These are phyloP conservation scores for Termitomyces sp. DNA, from an alignment of 768 basidiomycete species.

Conservation along the genomic window DNA sequence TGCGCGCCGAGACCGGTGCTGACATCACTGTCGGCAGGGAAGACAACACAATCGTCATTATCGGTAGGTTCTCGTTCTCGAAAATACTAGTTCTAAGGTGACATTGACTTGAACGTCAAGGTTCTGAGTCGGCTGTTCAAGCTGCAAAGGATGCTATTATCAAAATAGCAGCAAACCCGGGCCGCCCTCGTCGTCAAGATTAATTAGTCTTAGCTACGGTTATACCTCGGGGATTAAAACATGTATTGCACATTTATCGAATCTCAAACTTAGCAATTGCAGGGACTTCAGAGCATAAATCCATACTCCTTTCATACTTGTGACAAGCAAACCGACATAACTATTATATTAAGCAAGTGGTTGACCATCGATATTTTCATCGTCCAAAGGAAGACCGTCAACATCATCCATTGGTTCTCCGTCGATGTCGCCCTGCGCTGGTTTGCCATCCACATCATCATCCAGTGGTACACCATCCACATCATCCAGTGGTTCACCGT, in stretches of 20 bases:
- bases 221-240: constrained; percentile 1
- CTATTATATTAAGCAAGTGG: not conserved
- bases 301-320: not conserved
- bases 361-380: constrained; percentile 6
- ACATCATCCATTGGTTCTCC: constrained; percentile 25
- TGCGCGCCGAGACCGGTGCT: constrained; percentile 85
- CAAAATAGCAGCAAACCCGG: constrained; percentile 41
- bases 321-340: not conserved
- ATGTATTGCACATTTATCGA: not conserved
- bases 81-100: not conserved
- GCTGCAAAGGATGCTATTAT: constrained; percentile 78
- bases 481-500: constrained; percentile 36
- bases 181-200: constrained; percentile 35
- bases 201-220: constrained; percentile 8
- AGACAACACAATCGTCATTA: constrained; percentile 80
- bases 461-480: constrained; percentile 40
- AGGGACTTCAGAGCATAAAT: not conserved
- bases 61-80: constrained; percentile 50
- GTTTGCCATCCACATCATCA: constrained; percentile 42
- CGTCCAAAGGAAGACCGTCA: constrained; percentile 15
- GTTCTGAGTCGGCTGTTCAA: constrained; percentile 60
- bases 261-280: not conserved
- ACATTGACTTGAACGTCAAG: constrained; percentile 30
- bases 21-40: constrained; percentile 91
- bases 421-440: constrained; percentile 35